Conservation (phyloP, 306 rosid species). For the Lathyrus tuberosus region DNA sequence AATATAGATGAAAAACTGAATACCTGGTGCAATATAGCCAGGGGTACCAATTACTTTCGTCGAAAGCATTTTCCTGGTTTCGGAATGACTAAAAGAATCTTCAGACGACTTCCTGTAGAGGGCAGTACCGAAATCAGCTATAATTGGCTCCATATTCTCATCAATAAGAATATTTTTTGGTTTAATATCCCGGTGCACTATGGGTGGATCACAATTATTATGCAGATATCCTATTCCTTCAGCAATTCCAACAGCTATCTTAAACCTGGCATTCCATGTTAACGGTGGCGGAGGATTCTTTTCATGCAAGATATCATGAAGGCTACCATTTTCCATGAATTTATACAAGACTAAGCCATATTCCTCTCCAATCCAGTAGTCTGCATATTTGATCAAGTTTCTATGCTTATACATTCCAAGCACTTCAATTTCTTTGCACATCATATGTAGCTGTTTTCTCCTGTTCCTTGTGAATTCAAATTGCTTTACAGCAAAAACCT, state of each 20-base stretch:
- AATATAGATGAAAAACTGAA: neutral
- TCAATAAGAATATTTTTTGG: conserved; percentile 75
- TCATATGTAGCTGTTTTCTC: conserved; percentile 48
- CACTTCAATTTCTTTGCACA: conserved; percentile 68
- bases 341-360: conserved; percentile 62
- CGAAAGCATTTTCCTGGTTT: conserved; percentile 54
- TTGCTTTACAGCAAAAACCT: conserved; percentile 67
- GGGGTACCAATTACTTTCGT: conserved; percentile 55
- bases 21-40: conserved; percentile 88
- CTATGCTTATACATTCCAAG: conserved; percentile 65
- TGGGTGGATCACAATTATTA: conserved; percentile 66
- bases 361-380: conserved; percentile 57
- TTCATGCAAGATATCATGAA: conserved; percentile 68
- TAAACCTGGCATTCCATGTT: conserved; percentile 62
- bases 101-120: conserved; percentile 41
- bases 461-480: conserved; percentile 43
- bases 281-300: conserved; percentile 47
- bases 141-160: conserved; percentile 72
- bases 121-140: conserved; percentile 80
- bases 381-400: conserved; percentile 64
- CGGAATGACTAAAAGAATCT: conserved; percentile 28
- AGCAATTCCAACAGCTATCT: conserved; percentile 69
- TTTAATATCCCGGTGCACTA: conserved; percentile 83
- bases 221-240: conserved; percentile 79
- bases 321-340: conserved; percentile 81